phyloP scores from a whole-genome alignment of 805 yeast genomes.

The Kurtzmaniella fragi region DNA sequence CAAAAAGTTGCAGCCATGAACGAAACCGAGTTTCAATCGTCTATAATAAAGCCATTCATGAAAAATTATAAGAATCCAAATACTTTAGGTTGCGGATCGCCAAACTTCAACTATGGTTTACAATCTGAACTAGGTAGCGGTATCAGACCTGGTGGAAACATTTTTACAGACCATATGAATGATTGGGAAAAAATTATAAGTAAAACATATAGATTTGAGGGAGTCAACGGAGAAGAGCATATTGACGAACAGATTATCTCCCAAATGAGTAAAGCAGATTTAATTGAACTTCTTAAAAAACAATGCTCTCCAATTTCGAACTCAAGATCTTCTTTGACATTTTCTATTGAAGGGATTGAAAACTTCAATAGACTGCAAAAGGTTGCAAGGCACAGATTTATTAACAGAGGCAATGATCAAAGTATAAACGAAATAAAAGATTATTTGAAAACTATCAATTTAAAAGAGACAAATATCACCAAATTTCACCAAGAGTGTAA shows the following conservation, averaged over 20 bases:
- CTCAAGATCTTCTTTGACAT: constrained; percentile 35
- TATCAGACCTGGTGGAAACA: constrained; percentile 11
- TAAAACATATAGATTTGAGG: constrained; percentile 36
- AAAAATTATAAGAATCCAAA: constrained; percentile 8
- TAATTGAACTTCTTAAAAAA: constrained; percentile 28
- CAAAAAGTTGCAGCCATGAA: constrained; percentile 19
- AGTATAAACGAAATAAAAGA: too few species aligned
- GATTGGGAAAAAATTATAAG: constrained; percentile 47
- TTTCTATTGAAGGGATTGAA: constrained; percentile 9
- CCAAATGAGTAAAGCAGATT: constrained; percentile 23
- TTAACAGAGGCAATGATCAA: not conserved
- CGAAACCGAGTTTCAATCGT: constrained; percentile 28
- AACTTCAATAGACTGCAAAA: not conserved
- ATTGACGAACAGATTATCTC: constrained; percentile 28
- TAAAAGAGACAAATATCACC: too few species aligned
- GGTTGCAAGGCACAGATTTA: not conserved
- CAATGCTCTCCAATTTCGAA: constrained; percentile 32
- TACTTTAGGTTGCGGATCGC: not conserved
- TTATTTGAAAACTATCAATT: too few species aligned
- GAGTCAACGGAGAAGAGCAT: constrained; percentile 22
- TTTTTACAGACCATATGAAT: constrained; percentile 34
- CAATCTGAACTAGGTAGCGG: constrained; percentile 23
- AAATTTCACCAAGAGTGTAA: too few species aligned
- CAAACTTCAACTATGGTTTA: constrained; percentile 17
- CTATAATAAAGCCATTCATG: constrained; percentile 35